These are phyloP conservation scores for Diospyros lotus DNA, from an alignment of 148 eudicot genomes.

Conservation along the genomic window DNA sequence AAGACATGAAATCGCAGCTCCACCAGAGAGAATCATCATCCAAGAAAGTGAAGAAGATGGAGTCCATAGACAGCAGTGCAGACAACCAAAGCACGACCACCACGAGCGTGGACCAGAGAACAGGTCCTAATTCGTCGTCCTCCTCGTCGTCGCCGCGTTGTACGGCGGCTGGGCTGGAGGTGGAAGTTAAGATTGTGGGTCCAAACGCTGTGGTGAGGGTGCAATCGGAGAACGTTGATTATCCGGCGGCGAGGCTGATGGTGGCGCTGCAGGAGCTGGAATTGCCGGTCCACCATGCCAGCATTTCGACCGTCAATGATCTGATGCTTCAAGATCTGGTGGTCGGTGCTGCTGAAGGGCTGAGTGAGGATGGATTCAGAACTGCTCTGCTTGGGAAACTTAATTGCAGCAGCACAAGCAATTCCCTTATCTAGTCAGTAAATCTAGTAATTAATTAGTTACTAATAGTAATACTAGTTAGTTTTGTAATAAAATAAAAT, in stretches of 20 bases:
- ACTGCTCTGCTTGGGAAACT: constrained; percentile 26
- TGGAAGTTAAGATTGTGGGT: constrained; percentile 34
- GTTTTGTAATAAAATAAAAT: too few species aligned
- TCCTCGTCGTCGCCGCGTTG: too few species aligned
- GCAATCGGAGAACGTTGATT: constrained; percentile 19
- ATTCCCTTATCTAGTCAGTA: too few species aligned
- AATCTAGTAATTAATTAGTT: too few species aligned
- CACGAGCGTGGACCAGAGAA: not conserved
- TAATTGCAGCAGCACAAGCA: too few species aligned
- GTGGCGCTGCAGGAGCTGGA: constrained; percentile 27
- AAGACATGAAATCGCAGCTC: constrained; percentile 2
- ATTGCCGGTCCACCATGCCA: constrained; percentile 26
- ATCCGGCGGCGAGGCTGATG: constrained; percentile 38
- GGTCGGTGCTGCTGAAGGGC: constrained; percentile 19
- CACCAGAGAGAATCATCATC: not conserved
- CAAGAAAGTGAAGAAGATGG: not conserved
- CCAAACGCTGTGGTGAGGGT: constrained; percentile 31
- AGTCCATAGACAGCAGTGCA: not conserved
- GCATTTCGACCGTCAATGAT: constrained; percentile 30
- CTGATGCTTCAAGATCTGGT: constrained; percentile 37
- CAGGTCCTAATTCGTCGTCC: not conserved
- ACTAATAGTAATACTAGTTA: too few species aligned
- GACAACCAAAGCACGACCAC: not conserved
- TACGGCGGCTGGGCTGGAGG: not conserved
- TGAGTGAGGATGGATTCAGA: constrained; percentile 34